Evolutionary conservation across 1,139 yeast species (phyloP).

Genomic region (Hyphopichia fennica): DNA sequence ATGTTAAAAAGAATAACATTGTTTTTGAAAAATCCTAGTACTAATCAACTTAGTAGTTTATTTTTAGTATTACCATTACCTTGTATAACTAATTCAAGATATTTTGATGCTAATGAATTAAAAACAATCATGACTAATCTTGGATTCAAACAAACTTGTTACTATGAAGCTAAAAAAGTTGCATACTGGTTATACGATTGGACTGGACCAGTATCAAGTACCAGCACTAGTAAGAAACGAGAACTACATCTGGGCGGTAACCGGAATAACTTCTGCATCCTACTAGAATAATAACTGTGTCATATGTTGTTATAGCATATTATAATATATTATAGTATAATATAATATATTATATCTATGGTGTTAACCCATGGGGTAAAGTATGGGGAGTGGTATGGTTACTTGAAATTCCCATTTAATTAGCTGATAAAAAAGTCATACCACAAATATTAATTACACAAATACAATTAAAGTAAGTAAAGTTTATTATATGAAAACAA

Average conservation of each 20-base stretch:
- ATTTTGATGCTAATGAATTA: slow-evolving; percentile 51
- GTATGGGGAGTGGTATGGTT: no score
- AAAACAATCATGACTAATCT: slow-evolving; percentile 51
- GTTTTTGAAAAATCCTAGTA: slow-evolving; percentile 47
- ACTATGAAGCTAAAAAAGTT: slow-evolving; percentile 69
- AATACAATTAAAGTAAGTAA: no score
- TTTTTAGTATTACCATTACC: slow-evolving; percentile 89
- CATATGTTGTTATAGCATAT: no score
- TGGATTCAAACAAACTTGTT: slow-evolving; percentile 53
- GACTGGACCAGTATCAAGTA: slow-evolving; percentile 25
- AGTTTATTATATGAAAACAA: no score
- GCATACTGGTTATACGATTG: slow-evolving; percentile 71
- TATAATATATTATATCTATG: no score
- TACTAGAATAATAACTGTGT: slow-evolving; percentile 1
- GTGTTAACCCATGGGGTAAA: no score
- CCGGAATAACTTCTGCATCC: slow-evolving; percentile 3
- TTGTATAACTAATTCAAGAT: slow-evolving; percentile 79
- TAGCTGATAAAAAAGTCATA: no score
- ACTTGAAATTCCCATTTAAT: no score
- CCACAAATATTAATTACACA: no score
- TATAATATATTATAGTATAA: no score
- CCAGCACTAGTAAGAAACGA: background rate
- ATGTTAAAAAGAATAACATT: slow-evolving; percentile 65
- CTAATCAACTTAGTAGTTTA: slow-evolving; percentile 31
- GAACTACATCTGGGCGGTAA: slow-evolving; percentile 1